Base-by-base conservation (phyloP, 306 rosid species). In the Senna siamea region DNA sequence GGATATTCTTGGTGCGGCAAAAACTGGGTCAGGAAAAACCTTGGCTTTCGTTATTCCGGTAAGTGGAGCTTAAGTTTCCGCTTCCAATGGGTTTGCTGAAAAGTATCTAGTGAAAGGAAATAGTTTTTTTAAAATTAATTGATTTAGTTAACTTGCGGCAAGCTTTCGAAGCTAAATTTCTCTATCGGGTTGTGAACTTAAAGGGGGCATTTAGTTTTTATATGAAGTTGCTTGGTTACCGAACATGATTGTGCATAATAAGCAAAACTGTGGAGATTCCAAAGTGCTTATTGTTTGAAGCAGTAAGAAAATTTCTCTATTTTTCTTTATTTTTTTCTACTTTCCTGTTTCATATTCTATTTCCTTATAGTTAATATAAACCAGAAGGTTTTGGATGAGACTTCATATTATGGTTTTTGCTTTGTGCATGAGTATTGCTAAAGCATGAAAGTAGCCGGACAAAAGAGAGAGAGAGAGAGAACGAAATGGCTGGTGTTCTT, bases 11-110 rank as follows among this genome's bases (percentile, higher is more conserved):
- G 98, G 99, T 7, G 99, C 99, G 3, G 95, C 97, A 5, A 94
- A 92, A 73, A 92, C 96, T 17, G 96, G 96, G 22, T 94, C 99
- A 0, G 93, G 99, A n/a, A 92, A 94, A 83, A 94, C 97, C 57
- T 85, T 94, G 26, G 95, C 96, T 57, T 94, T 92, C 86, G 83
- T 92, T 54, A 83, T 94, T 56, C 96, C 96, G 23, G 97, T 94
- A 52, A 88, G 95, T 81, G 54, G 35, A 43, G 66, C 67, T 69
- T n/a, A n/a, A 11, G 5, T 58, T 68, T 54, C 56, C 10, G 11
- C 40, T 32, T 56, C 17, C 55, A 7, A 5, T 70, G 19, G 8
- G 17, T 35, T 34, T 13, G 13, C 20, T 67, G 58, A 15, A 8
- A 26, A 7, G 6, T 9, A 13, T 8, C 41, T n/a, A 44, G 13